Evolutionary conservation across 2,329 filamentous ascomycete genomes (phyloP).

Genomic region (Fragosphaeria purpurea): DNA sequence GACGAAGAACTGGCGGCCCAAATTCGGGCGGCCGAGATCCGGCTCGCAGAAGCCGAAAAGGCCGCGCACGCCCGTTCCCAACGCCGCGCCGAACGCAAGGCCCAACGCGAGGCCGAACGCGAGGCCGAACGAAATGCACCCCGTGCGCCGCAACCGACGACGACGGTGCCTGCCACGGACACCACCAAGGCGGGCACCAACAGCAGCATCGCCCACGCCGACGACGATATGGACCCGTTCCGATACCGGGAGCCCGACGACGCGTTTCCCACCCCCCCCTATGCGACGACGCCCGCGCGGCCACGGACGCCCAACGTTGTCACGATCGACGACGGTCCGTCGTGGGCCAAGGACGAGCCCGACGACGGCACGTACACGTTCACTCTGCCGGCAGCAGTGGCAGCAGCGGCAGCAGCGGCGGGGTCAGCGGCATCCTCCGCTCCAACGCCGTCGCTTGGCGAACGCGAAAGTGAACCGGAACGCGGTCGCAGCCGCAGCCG

Average conservation of each 20-base stretch:
- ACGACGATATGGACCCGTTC: conserved; percentile 40
- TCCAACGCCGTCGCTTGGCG: conserved; percentile 23
- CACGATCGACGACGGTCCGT: conserved; percentile 12
- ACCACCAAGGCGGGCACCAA: too few species aligned
- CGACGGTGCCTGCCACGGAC: too few species aligned
- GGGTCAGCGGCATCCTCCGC: conserved; percentile 22
- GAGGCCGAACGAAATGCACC: not conserved
- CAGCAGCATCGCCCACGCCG: too few species aligned
- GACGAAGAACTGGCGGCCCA: not conserved
- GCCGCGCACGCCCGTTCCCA: too few species aligned
- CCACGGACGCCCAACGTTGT: conserved; percentile 28
- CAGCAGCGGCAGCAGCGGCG: too few species aligned
- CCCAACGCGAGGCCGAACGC: not conserved
- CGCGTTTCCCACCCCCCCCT: conserved; percentile 37
- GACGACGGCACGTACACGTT: conserved; percentile 18
- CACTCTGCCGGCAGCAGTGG: conserved; percentile 42
- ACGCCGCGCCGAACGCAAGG: not conserved
- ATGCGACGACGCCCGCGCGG: conserved; percentile 25
- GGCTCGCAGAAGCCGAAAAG: too few species aligned
- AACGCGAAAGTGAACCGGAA: conserved; percentile 15
- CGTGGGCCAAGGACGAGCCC: conserved; percentile 23
- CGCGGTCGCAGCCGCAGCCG: conserved; percentile 29
- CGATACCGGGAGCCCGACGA: conserved; percentile 46
- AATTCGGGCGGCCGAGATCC: not conserved
- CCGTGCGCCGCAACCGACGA: too few species aligned